A percentile compares a stretch with the other conserved stretches of the same genome.
Evolutionary conservation across 257 asterid species (phyloP).

Genomic region (Nicotiana undulata): DNA sequence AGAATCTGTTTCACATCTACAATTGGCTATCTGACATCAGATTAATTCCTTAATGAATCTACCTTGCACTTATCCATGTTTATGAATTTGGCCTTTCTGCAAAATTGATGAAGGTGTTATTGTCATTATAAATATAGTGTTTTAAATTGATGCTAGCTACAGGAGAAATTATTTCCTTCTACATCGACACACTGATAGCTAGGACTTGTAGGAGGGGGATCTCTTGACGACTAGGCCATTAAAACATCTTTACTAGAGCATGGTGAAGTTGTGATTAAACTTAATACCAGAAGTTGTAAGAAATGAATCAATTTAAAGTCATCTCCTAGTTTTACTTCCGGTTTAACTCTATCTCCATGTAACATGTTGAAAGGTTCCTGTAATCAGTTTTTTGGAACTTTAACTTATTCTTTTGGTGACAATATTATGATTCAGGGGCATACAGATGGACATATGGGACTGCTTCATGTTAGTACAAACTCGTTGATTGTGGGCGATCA

Average conservation of each 20-base stretch:
- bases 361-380: background rate
- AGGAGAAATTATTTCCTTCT: background rate
- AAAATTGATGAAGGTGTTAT: no score
- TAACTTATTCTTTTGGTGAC: conserved; percentile 3
- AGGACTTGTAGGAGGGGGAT: no score
- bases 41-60: no score
- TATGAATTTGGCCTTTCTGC: no score
- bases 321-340: background rate
- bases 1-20: no score
- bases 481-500: conserved; percentile 94
- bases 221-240: background rate
- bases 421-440: conserved; percentile 60
- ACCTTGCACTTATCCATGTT: no score
- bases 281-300: background rate
- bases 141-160: background rate
- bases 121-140: background rate
- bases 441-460: conserved; percentile 89
- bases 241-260: background rate
- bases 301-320: background rate
- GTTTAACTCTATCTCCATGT: background rate
- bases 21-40: no score
- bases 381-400: background rate
- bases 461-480: conserved; percentile 78
- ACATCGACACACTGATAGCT: no score
- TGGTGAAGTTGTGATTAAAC: background rate